Base-by-base conservation (phyloP, 2,329 filamentous ascomycete species). In the Periconia sp. region DNA sequence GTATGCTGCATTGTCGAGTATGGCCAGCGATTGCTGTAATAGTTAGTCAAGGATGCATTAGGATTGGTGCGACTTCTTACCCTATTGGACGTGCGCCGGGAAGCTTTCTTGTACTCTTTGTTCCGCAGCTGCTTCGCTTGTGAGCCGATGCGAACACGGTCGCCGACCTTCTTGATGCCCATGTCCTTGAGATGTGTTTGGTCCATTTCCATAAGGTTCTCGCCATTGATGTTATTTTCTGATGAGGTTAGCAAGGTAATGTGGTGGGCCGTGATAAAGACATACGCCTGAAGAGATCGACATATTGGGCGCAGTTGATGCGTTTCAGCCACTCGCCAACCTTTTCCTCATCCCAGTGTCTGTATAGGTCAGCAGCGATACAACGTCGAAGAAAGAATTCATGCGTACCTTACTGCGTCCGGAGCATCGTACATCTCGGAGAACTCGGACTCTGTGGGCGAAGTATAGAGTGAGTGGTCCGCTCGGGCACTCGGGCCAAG, bases 131-230 rank as follows among this genome's bases (percentile, higher is more conserved):
- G 65, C 60, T 78, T 78, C 19, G 74, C 75, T 46, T 78, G 75
- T 2, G 74, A 70, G 31, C 74, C 72, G 48, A 99, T 86, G 51
- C 92, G 88, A 24, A 99, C 92, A 40, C 94, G 86, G 70, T 99
- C 94, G 52, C 94, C 94, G 54, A 99, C 89, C 73, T 97, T 99
- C 58, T 96, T 95, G 58, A 99, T 92, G 30, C 94, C 94, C 84
- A 99, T 95, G 70, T 99, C 94, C 71, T 96, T 95, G 52, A 99
- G 79, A 28, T 95, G 90, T 42, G 91, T 87, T 77, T 96, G 95
- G 72, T 99, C 94, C 79, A 96, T 92, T 73, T 99, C 94, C 57
- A 99, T 80, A 31, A 99, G 78, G 66, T 95, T 96, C 74, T 96
- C 91, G 61, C 94, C 94, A 66, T 94, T 99, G 76, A 99, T 96